These are phyloP conservation scores for Clarireedia hainanense DNA, from an alignment of 2,329 filamentous ascomycete species.

Conservation along the genomic window DNA sequence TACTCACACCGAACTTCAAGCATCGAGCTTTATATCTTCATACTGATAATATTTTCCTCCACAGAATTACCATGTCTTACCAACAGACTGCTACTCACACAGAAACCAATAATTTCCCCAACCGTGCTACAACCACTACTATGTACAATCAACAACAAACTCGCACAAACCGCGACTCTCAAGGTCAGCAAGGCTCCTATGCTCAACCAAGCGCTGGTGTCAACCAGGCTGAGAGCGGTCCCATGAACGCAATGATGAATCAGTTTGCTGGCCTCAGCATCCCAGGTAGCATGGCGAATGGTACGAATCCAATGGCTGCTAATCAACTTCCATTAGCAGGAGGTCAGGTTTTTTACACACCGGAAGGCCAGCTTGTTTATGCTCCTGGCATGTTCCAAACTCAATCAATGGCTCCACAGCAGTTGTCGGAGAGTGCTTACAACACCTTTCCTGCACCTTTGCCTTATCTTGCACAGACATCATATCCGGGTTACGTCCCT, in stretches of 20 bases:
- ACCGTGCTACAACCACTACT: slow-evolving; percentile 15
- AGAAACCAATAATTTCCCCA: slow-evolving; percentile 22
- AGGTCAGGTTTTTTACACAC: slow-evolving; percentile 29
- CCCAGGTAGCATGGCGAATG: slow-evolving; percentile 29
- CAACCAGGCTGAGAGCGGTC: slow-evolving; percentile 17
- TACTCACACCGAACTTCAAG: slow-evolving; percentile 4
- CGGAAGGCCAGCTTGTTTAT: slow-evolving; percentile 12
- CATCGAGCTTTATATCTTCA: neutral
- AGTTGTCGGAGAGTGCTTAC: slow-evolving; percentile 25
- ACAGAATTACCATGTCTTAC: slow-evolving; percentile 30
- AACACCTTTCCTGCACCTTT: slow-evolving; percentile 24
- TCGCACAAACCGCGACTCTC: slow-evolving; percentile 23
- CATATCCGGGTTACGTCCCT: slow-evolving; percentile 28
- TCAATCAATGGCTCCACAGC: slow-evolving; percentile 22
- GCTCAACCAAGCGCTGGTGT: slow-evolving; percentile 13
- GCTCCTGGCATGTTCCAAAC: slow-evolving; percentile 27
- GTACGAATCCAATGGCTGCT: slow-evolving; percentile 21
- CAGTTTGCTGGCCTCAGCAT: slow-evolving; percentile 27
- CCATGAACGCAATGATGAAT: slow-evolving; percentile 26
- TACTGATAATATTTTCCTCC: slow-evolving; percentile 13
- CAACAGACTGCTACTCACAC: slow-evolving; percentile 25
- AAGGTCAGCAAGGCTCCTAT: slow-evolving; percentile 22
- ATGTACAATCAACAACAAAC: slow-evolving; percentile 28
- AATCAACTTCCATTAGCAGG: slow-evolving; percentile 27
- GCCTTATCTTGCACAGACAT: slow-evolving; percentile 26